A percentile compares a stretch with the other conserved stretches of the same genome.
Evolutionary conservation across 805 yeast species (phyloP).

Genomic region (Pichia heedii): DNA sequence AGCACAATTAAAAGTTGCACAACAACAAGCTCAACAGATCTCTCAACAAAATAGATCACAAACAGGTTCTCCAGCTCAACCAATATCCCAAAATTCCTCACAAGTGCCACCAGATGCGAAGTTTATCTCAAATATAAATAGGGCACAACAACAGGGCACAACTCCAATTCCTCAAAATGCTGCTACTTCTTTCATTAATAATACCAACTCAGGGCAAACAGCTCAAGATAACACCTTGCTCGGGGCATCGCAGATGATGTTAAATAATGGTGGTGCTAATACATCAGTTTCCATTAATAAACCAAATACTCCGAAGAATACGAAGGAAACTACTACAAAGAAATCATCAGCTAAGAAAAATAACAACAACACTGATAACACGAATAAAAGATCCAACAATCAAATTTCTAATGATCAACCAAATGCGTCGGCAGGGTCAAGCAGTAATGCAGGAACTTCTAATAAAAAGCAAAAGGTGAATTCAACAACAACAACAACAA

Average conservation of each 20-base stretch:
- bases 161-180: background rate
- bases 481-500: slow-evolving; percentile 10
- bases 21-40: slow-evolving; percentile 16
- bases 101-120: slow-evolving; percentile 16
- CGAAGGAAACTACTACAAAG: slow-evolving; percentile 18
- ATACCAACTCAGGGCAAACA: background rate
- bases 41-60: slow-evolving; percentile 2
- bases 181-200: background rate
- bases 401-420: background rate
- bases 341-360: slow-evolving; percentile 12
- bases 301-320: slow-evolving; percentile 13
- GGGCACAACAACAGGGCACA: slow-evolving; percentile 10
- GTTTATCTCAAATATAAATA: slow-evolving; percentile 12
- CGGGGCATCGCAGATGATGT: background rate
- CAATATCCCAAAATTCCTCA: background rate
- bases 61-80: background rate
- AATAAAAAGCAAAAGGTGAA: background rate
- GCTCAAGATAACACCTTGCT: background rate
- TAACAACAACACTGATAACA: slow-evolving; percentile 5
- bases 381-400: slow-evolving; percentile 7
- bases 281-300: slow-evolving; percentile 5
- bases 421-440: no score
- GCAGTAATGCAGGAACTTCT: no score
- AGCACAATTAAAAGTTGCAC: slow-evolving; percentile 28
- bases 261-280: background rate